Conservation (phyloP, 192 early-diverging fungal species). For the Umbelopsis ramanniana region DNA sequence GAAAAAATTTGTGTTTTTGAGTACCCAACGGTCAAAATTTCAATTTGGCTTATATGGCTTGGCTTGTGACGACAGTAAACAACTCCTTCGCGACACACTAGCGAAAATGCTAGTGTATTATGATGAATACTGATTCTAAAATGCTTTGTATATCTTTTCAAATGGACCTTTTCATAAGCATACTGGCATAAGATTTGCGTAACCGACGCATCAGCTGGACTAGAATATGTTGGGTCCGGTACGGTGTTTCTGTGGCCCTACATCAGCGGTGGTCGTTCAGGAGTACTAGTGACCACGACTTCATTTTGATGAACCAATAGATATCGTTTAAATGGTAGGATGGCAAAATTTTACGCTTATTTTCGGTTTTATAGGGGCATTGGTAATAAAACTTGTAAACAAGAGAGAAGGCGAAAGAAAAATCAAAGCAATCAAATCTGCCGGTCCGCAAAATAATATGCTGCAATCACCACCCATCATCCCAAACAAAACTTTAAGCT, state of each 20-base stretch:
- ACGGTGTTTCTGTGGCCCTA: no score
- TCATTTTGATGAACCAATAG: neutral
- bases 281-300: neutral
- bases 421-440: neutral
- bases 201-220: neutral
- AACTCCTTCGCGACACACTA: neutral
- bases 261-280: no score
- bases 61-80: neutral
- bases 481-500: no score
- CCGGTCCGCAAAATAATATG: no score
- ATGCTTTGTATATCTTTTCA: no score
- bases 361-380: neutral
- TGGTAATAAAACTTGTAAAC: conserved; percentile 1
- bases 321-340: neutral
- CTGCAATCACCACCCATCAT: no score
- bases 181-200: neutral
- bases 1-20: neutral
- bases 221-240: neutral
- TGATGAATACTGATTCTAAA: no score
- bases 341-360: neutral
- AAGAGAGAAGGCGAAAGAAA: neutral
- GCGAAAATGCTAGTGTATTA: neutral
- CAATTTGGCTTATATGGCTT: neutral
- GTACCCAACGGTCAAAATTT: neutral
- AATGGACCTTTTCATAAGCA: neutral